Percentiles rank a stretch among this genome's conserved stretches.
Evolutionary conservation across 305 asterid species (phyloP).

Genomic region (Fraxinus sp.): DNA sequence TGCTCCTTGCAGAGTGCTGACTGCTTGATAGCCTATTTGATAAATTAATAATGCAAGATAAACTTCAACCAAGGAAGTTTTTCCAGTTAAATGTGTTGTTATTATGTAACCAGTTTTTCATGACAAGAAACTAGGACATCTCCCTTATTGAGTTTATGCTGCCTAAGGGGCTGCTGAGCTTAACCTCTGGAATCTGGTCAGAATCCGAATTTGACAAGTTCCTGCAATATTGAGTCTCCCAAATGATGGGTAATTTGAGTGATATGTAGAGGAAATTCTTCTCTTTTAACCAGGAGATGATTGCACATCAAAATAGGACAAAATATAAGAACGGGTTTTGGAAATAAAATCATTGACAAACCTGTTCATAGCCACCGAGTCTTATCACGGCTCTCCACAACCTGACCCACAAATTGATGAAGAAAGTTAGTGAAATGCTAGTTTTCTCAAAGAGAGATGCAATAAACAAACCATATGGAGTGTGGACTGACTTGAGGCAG

Average conservation of each 20-base stretch:
- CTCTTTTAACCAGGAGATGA: slow-evolving; percentile 10
- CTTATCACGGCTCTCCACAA: slow-evolving; percentile 89
- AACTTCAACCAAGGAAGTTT: neutral
- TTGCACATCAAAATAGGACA: slow-evolving; percentile 1
- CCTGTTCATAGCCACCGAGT: slow-evolving; percentile 97
- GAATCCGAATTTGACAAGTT: neutral
- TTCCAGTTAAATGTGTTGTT: neutral
- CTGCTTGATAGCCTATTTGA: neutral
- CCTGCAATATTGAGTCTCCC: neutral
- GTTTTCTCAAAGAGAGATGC: neutral
- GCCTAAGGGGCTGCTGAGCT: neutral
- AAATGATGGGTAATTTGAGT: neutral
- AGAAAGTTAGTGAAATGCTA: slow-evolving; percentile 6
- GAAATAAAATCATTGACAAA: slow-evolving; percentile 22
- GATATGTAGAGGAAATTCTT: neutral
- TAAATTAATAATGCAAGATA: neutral
- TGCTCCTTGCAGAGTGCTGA: neutral
- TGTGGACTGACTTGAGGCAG: slow-evolving; percentile 67
- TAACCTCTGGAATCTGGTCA: neutral
- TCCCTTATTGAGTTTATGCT: neutral
- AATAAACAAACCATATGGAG: slow-evolving; percentile 6
- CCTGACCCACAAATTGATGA: slow-evolving; percentile 38
- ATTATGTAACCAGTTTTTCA: neutral
- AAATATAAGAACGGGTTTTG: slow-evolving; percentile 9
- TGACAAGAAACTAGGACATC: neutral